Base-by-base conservation (phyloP, 2,329 filamentous ascomycete genomes). In the Rhinocladiella similis region DNA sequence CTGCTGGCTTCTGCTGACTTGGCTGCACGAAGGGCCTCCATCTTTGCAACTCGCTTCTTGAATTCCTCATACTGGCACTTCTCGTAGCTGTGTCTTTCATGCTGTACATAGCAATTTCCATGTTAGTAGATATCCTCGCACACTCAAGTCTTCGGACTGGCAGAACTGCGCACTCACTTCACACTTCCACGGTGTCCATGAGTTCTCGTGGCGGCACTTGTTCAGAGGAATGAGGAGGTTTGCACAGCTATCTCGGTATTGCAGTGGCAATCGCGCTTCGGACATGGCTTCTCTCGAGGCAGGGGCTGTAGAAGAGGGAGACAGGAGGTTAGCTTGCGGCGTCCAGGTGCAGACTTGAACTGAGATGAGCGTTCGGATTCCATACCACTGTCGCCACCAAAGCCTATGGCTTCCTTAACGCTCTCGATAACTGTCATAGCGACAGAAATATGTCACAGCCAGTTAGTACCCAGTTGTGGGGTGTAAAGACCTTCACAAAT, bases 21-120 rank as follows among this genome's bases (percentile, higher is more conserved):
- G 59, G 89, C 86, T 65, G 85, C 92, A 72, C 91, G 84, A 71
- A 99, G 78, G 80, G 99, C 92, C 69, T 97, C 86, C 94, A 99
- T 99, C 86, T 96, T 97, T 71, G 89, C 90, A 64, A 99, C 94
- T 57, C 94, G 87, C 83, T 93, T 91, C 86, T 96, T 96, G 83
- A 99, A 99, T 75, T 97, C 94, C 64, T 89, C 89, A 77, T 99
- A 99, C 72, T 99, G 94, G 84, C 94, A 99, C 76, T 97, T 97
- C 75, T 99, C 94, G 82, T 99, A 99, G 70, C 87, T 88, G 78
- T 99, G 94, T 80, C 94, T 83, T 82, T 99, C 94, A 74, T 91
- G 86, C 94, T 97, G 71, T 57, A 35, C 25, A n/a, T 25, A 25
- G 33, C 36, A 53, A 12, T 19, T 16, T 3, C 5, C 12, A 41